Base-by-base conservation (phyloP, 2,329 filamentous ascomycete genomes). In the Talaromyces sp. region DNA sequence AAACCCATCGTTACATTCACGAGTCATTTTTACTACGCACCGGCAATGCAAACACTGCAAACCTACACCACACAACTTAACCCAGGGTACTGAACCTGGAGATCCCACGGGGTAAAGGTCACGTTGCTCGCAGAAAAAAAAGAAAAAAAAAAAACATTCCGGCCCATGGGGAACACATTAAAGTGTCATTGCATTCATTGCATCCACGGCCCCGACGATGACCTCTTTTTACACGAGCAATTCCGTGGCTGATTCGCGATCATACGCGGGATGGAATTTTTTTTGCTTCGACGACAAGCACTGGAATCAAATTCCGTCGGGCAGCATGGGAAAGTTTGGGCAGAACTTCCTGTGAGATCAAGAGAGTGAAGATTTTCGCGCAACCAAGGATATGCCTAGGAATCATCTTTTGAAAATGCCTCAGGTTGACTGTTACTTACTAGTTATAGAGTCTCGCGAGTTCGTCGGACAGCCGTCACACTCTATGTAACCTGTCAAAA, bases 31-130 rank as follows among this genome's bases (percentile, higher is more conserved):
- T 31, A 7, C n/a, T 13, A 3, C 1, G 19, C 25, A 8, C 1
- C 8, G 2, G 11, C 13, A 22, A 5, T 28, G 40, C 41, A 46
- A 48, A 35, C 52, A 35, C n/a, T 31, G 54, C 54, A 41, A 56
- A 50, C 25, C 6, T 4, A n/a, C 31, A 36, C 19, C 28, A 51
- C 28, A 8, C 45, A 35, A 7, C 28, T 15, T 8, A 19, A 3
- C 31, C 35, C 33, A 36, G 3, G 33, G 48, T 25, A 52, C 35
- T 19, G 1, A 46, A n/a, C 17, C 40, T 55, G 53, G 53, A 55
- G 53, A 55, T 35, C 40, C 53, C 28, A 46, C 31, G 52, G 52
- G 52, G 52, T 54, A 54, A 39, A 37, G 22, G 35, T 28, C 48
- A 52, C 48, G 33, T 39, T 36, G 33, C 48, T 37, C 48, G 21